phyloP scores from a whole-genome alignment of 2,329 filamentous ascomycete species.

The Tolypocladium sp. region DNA sequence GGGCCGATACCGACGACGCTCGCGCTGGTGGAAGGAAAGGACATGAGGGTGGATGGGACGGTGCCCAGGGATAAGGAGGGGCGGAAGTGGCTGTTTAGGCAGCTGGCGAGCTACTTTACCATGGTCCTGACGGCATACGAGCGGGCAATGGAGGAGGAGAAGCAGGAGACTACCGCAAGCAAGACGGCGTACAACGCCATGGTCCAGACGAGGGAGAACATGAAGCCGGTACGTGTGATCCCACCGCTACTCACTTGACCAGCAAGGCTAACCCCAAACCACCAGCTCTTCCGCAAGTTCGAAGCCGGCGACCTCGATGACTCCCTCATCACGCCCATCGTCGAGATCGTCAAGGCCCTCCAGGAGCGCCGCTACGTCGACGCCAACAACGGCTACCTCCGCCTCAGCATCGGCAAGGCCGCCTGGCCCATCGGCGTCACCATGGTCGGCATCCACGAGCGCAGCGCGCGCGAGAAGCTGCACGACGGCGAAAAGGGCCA shows the following conservation, averaged over 20 bases:
- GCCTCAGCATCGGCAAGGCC: slow-evolving; percentile 89
- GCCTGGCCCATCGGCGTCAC: slow-evolving; percentile 99
- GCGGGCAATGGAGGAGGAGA: slow-evolving; percentile 59
- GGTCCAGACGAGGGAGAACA: slow-evolving; percentile 77
- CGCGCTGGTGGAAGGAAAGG: slow-evolving; percentile 67
- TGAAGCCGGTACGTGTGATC: slow-evolving; percentile 54
- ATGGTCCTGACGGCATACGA: slow-evolving; percentile 92
- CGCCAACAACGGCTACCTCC: slow-evolving; percentile 89
- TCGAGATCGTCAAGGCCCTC: slow-evolving; percentile 85
- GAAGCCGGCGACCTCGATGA: slow-evolving; percentile 74
- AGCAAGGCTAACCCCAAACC: neutral
- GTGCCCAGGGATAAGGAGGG: slow-evolving; percentile 56
- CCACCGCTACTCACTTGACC: neutral
- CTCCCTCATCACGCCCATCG: slow-evolving; percentile 68
- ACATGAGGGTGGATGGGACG: slow-evolving; percentile 71
- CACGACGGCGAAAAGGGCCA: slow-evolving; percentile 83
- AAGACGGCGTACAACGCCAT: slow-evolving; percentile 77
- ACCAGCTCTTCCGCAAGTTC: slow-evolving; percentile 72
- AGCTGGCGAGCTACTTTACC: slow-evolving; percentile 90
- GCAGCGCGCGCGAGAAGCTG: slow-evolving; percentile 88
- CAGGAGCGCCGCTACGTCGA: slow-evolving; percentile 90
- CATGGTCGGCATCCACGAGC: slow-evolving; percentile 99
- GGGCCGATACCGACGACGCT: slow-evolving; percentile 85
- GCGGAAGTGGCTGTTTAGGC: slow-evolving; percentile 67
- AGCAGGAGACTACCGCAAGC: slow-evolving; percentile 60